A percentile compares a stretch with the other conserved stretches of the same genome.
Evolutionary conservation across 345 rosid species (phyloP).

Genomic region (Pugionium cornutum): DNA sequence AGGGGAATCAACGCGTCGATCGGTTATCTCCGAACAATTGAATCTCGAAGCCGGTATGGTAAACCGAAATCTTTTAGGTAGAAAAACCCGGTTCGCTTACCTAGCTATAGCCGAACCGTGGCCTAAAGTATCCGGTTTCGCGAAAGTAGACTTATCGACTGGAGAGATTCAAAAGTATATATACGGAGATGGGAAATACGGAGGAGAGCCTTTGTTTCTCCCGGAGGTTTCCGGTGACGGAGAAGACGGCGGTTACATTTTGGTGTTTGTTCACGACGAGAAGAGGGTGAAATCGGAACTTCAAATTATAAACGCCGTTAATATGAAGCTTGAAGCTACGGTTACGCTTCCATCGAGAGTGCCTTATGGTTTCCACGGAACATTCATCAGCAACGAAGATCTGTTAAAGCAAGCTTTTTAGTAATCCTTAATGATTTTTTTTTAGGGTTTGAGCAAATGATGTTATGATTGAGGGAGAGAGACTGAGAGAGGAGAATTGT

Average conservation of each 20-base stretch:
- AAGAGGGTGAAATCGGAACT: slow-evolving; percentile 66
- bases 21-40: slow-evolving; percentile 53
- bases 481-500: not conserved
- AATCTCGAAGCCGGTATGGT: slow-evolving; percentile 92
- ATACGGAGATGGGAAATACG: slow-evolving; percentile 60
- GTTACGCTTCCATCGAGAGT: slow-evolving; percentile 76
- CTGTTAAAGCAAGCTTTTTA: slow-evolving; percentile 51
- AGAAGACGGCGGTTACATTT: slow-evolving; percentile 56
- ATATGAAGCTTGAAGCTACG: slow-evolving; percentile 57
- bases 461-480: too few relatives aligned
- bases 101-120: slow-evolving; percentile 81
- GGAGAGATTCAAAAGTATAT: slow-evolving; percentile 56
- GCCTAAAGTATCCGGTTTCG: slow-evolving; percentile 89
- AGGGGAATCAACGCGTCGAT: slow-evolving; percentile 63
- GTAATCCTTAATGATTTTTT: not conserved
- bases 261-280: slow-evolving; percentile 74
- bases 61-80: slow-evolving; percentile 66
- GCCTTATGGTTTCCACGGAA: slow-evolving; percentile 87
- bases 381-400: slow-evolving; percentile 57
- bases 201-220: slow-evolving; percentile 77
- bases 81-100: slow-evolving; percentile 63
- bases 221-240: slow-evolving; percentile 39
- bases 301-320: slow-evolving; percentile 57
- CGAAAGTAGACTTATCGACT: slow-evolving; percentile 63
- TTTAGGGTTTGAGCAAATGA: not conserved